phyloP scores from a whole-genome alignment of 495 filamentous ascomycete species.

The Talaromyces liani region DNA sequence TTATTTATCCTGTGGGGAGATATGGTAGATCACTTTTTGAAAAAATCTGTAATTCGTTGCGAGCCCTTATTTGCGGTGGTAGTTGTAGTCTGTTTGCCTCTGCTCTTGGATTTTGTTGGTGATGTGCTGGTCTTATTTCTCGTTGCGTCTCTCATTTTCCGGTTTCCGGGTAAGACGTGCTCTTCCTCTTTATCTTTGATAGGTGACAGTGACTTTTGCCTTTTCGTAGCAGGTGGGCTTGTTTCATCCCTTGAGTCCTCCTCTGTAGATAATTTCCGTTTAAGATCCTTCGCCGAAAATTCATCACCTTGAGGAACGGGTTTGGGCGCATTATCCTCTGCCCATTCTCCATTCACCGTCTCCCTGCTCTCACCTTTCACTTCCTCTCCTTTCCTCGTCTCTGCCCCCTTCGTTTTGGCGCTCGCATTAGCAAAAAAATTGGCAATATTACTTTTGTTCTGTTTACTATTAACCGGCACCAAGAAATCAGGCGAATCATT shows the following conservation, averaged over 20 bases:
- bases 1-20: neutral
- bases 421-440: conserved; percentile 71
- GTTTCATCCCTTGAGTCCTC: neutral
- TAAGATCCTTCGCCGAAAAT: conserved; percentile 11
- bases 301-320: conserved; percentile 24
- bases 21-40: conserved; percentile 45
- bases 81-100: conserved; percentile 13
- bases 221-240: conserved; percentile 11
- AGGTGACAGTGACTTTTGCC: conserved; percentile 9
- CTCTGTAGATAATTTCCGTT: neutral
- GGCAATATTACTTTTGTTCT: conserved; percentile 86
- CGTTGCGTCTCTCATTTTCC: conserved; percentile 29
- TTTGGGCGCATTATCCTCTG: conserved; percentile 41
- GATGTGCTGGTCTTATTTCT: conserved; percentile 27
- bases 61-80: conserved; percentile 32
- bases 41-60: conserved; percentile 82
- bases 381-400: conserved; percentile 11
- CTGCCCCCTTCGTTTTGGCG: conserved; percentile 21
- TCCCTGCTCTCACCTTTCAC: conserved; percentile 29
- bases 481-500: conserved; percentile 81
- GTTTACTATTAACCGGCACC: conserved; percentile 68
- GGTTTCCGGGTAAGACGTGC: neutral
- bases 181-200: conserved; percentile 14
- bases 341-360: conserved; percentile 33
- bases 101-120: conserved; percentile 42